Percentiles rank a stretch among this genome's conserved stretches.
phyloP scores from a whole-genome alignment of 2,329 filamentous ascomycete species.

The Ascochyta clinopodiicola region DNA sequence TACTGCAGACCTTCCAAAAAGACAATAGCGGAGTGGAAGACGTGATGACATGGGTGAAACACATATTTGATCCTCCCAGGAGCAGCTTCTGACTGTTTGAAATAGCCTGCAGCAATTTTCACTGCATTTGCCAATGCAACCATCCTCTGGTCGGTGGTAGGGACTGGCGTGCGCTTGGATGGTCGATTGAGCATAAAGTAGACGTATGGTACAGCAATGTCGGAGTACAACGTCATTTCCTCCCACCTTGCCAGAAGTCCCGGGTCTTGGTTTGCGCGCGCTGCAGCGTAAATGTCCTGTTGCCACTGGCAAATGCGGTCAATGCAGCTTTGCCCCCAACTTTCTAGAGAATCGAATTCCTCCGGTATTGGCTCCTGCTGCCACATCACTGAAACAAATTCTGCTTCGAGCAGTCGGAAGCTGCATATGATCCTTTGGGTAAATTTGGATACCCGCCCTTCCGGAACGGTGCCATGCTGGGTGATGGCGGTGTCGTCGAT shows the following conservation, averaged over 20 bases:
- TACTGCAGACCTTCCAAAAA: conserved; percentile 41
- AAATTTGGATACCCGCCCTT: conserved; percentile 44
- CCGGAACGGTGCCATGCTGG: conserved; percentile 31
- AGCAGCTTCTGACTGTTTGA: conserved; percentile 41
- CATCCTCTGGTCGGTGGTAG: conserved; percentile 37
- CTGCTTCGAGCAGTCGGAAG: conserved; percentile 44
- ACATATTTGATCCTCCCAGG: conserved; percentile 48
- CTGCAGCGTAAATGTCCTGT: conserved; percentile 36
- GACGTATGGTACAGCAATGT: conserved; percentile 42
- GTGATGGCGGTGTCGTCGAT: conserved; percentile 46
- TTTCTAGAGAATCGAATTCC: conserved; percentile 31
- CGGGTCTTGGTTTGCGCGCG: conserved; percentile 37
- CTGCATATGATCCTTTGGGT: conserved; percentile 44
- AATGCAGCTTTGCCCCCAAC: conserved; percentile 40
- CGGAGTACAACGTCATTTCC: conserved; percentile 45
- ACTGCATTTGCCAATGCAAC: conserved; percentile 38
- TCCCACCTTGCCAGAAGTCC: conserved; percentile 39
- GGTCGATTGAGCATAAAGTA: conserved; percentile 41
- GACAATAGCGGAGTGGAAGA: conserved; percentile 42
- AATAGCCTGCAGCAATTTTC: conserved; percentile 43
- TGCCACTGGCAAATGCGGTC: conserved; percentile 40
- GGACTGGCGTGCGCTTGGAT: conserved; percentile 33
- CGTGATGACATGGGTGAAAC: conserved; percentile 47
- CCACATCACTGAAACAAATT: conserved; percentile 43
- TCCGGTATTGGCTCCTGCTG: conserved; percentile 40